phyloP scores from a whole-genome alignment of 331 rosid genomes.

The Pyrus hybrid region DNA sequence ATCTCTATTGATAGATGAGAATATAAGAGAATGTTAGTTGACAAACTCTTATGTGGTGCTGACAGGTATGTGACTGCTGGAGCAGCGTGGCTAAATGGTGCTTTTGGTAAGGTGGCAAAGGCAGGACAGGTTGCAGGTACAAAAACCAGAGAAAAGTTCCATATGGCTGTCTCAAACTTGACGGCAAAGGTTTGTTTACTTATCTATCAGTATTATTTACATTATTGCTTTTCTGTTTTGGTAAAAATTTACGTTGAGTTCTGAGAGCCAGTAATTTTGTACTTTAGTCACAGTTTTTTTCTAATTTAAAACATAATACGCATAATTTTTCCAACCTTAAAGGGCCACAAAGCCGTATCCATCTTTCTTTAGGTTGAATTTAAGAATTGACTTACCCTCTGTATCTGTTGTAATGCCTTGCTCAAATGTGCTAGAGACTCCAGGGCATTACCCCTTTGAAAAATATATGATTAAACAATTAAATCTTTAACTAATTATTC shows the following conservation, averaged over 20 bases:
- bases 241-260: not conserved
- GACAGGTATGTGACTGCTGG: conserved; percentile 26
- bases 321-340: not conserved
- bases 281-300: not conserved
- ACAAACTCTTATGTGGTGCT: conserved; percentile 6
- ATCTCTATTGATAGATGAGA: not conserved
- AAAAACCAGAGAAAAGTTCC: conserved; percentile 81
- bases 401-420: not conserved
- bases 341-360: not conserved
- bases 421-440: not conserved
- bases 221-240: not conserved
- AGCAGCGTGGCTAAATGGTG: not conserved
- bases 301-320: not conserved
- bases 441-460: not conserved
- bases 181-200: conserved; percentile 53
- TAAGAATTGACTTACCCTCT: not conserved
- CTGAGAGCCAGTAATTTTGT: not conserved
- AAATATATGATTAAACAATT: not conserved
- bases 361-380: not conserved
- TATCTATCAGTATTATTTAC: not conserved
- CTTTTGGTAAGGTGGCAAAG: conserved; percentile 26
- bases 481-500: no score
- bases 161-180: conserved; percentile 75
- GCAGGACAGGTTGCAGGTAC: conserved; percentile 34
- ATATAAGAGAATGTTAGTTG: conserved; percentile 11